These are phyloP conservation scores for Xylariaceae sp. DNA, from an alignment of 2,329 filamentous ascomycete genomes.

Conservation along the genomic window DNA sequence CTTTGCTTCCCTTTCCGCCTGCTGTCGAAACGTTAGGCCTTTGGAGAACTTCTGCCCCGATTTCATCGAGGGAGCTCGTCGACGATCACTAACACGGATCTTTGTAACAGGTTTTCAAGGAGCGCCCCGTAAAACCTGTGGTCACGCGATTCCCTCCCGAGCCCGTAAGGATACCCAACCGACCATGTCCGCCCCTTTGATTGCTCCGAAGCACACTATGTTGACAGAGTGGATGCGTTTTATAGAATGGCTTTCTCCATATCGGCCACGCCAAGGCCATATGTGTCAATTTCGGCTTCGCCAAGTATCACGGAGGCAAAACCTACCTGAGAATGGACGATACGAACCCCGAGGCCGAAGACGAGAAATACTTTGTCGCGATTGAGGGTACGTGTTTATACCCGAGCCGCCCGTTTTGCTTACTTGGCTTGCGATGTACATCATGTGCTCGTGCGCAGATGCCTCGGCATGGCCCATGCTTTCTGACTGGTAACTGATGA, in stretches of 20 bases:
- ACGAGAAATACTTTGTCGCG: slow-evolving; percentile 82
- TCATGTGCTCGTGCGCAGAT: neutral
- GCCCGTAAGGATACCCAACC: slow-evolving; percentile 40
- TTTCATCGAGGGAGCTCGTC: neutral
- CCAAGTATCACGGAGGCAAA: slow-evolving; percentile 71
- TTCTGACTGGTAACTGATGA: neutral
- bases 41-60: neutral
- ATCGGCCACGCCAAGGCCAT: slow-evolving; percentile 95
- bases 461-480: neutral
- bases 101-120: slow-evolving; percentile 44
- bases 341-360: slow-evolving; percentile 90
- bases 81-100: neutral
- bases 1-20: neutral
- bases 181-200: neutral
- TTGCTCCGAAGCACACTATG: neutral
- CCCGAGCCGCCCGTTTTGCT: neutral
- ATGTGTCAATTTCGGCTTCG: slow-evolving; percentile 93
- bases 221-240: neutral
- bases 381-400: slow-evolving; percentile 48
- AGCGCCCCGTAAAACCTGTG: slow-evolving; percentile 56
- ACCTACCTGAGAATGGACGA: slow-evolving; percentile 74
- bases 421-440: neutral
- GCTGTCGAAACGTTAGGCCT: neutral
- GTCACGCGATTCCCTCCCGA: slow-evolving; percentile 75
- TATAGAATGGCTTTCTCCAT: slow-evolving; percentile 76